Percentiles rank a stretch among this genome's conserved stretches.
Evolutionary conservation across 2,329 filamentous ascomycete species (phyloP).

Genomic region (Pseudocercospora pini-densiflorae): DNA sequence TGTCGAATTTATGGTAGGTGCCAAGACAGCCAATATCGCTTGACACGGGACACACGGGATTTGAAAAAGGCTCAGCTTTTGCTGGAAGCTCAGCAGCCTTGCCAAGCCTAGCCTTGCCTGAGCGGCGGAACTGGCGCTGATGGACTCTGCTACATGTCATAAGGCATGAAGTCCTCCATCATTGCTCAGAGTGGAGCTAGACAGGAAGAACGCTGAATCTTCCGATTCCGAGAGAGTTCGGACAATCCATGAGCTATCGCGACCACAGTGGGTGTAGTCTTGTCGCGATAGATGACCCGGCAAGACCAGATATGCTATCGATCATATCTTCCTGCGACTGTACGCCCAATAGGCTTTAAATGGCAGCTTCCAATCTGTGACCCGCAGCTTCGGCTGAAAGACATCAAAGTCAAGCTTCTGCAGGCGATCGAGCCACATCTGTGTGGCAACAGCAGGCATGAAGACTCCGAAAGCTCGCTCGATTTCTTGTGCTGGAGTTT

Average conservation of each 20-base stretch:
- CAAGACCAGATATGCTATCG: background rate
- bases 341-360: constrained; percentile 74
- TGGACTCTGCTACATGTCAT: no score
- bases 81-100: background rate
- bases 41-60: background rate
- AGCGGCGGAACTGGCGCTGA: no score
- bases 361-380: constrained; percentile 81
- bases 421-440: constrained; percentile 76
- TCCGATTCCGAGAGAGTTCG: background rate
- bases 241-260: background rate
- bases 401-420: constrained; percentile 86
- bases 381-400: constrained; percentile 65
- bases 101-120: background rate
- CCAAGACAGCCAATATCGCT: background rate
- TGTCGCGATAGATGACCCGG: background rate
- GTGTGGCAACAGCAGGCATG: constrained; percentile 77
- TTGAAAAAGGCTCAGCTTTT: background rate
- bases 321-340: constrained; percentile 56
- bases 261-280: background rate
- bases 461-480: constrained; percentile 77
- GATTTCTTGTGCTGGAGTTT: constrained; percentile 56
- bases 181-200: no score
- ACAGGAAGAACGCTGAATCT: no score
- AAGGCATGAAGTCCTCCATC: no score
- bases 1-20: background rate